Evolutionary conservation across 2,329 filamentous ascomycete genomes (phyloP), one percentile per base, ranked within the genome.

Genomic region (Metarhizium anisopliae): DNA sequence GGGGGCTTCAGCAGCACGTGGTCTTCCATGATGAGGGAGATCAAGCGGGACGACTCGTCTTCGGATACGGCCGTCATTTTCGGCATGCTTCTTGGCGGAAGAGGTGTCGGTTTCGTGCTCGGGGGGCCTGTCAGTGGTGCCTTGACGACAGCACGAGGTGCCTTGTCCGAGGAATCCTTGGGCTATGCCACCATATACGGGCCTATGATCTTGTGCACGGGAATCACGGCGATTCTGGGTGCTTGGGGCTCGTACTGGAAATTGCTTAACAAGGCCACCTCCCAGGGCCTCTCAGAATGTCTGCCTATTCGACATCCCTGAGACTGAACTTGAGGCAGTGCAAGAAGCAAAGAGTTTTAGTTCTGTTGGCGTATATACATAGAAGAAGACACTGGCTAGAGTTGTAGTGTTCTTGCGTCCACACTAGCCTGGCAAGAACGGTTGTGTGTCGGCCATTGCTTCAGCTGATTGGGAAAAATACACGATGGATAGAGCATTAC

Each of bases 161-260:
- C 25, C 25, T 25, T 25, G 25, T 25, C 25, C 25, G 25, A 25
- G 25, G 25, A 25, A 25, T 25, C 25, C 25, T 25, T 25, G 25
- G 25, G 25, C 25, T 25, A 25, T 25, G 25, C 25, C 25, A 25
- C 25, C 25, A 25, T 25, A 25, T 25, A 25, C 25, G 25, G 25
- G 25, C 25, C 25, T 4, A 25, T 25, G 25, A 25, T 25, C 25
- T 25, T 25, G 25, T 25, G 61, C 58, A 68, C 67, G 0, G 67
- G 67, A 0, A 29, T 69, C 2, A 69, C 67, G 1, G 67, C 66
- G 2, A 42, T 68, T 3, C 45, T 68, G 3, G 67, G 67, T 2
- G 67, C 67, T 1, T 69, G 67, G 67, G 61, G 61, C 1, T 64
- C 67, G 16, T 59, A 67, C 4, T 69, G 61, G 76, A 84, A 68